phyloP scores from a whole-genome alignment of 495 filamentous ascomycete species.

The Xylaria castorea region DNA sequence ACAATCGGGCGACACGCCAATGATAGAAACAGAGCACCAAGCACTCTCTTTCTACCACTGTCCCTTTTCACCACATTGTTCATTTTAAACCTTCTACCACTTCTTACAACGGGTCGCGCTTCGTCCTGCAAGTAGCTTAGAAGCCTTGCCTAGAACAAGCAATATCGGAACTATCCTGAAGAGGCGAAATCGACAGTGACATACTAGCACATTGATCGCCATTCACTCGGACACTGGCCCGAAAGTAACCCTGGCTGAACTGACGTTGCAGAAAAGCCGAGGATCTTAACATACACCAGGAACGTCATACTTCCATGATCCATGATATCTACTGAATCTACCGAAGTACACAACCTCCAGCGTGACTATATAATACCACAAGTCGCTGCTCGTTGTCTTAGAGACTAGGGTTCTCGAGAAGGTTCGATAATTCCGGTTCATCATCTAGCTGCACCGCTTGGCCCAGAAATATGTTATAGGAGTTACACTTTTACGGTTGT shows the following conservation, averaged over 20 bases:
- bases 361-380: conserved; percentile 2
- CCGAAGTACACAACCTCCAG: conserved; percentile 16
- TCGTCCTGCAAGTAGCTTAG: conserved; percentile 22
- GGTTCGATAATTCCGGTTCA: background rate
- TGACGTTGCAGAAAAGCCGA: conserved; percentile 8
- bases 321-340: conserved; percentile 6
- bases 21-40: background rate
- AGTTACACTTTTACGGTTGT: conserved; percentile 3
- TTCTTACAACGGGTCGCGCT: background rate
- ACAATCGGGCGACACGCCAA: background rate
- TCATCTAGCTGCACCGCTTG: background rate
- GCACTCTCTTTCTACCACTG: background rate
- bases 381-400: background rate
- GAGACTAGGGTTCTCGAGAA: background rate
- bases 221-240: conserved; percentile 24
- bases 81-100: background rate
- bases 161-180: conserved; percentile 28
- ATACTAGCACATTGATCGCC: conserved; percentile 16
- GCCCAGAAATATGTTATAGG: background rate
- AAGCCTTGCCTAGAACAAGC: conserved; percentile 16
- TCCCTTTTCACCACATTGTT: background rate
- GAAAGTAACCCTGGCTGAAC: conserved; percentile 16
- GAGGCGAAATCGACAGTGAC: conserved; percentile 19
- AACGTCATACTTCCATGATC: conserved; percentile 22
- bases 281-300: background rate